These are phyloP conservation scores for Lasiodiplodia hormozganensis DNA, from an alignment of 2,329 filamentous ascomycete species.

Conservation along the genomic window DNA sequence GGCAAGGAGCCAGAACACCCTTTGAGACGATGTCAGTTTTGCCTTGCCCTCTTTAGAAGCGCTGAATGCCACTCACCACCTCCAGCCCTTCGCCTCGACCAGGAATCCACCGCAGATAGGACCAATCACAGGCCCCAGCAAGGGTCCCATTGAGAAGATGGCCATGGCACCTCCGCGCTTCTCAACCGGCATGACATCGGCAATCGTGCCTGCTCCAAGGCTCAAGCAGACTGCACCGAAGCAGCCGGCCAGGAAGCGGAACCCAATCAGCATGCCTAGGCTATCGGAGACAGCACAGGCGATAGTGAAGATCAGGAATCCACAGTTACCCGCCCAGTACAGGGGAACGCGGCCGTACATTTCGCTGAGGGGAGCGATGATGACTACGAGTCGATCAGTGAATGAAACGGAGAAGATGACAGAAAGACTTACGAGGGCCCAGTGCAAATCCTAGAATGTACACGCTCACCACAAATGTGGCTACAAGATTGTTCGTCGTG, in stretches of 20 bases:
- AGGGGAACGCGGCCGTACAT: conserved; percentile 42
- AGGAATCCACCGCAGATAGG: conserved; percentile 45
- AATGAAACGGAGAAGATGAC: background rate
- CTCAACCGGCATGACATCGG: conserved; percentile 45
- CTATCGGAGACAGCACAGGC: conserved; percentile 45
- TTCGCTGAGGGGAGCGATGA: conserved; percentile 47
- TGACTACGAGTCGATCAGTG: conserved; percentile 47
- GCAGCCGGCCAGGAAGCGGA: conserved; percentile 46
- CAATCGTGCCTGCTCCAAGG: conserved; percentile 45
- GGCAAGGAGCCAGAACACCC: conserved; percentile 40
- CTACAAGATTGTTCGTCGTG: conserved; percentile 40
- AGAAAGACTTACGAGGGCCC: conserved; percentile 37
- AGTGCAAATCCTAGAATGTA: conserved; percentile 49
- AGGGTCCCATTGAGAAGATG: conserved; percentile 45
- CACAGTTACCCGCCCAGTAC: conserved; percentile 51
- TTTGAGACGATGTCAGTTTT: background rate
- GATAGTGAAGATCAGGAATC: conserved; percentile 60
- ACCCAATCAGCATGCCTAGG: conserved; percentile 47
- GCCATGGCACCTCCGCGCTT: conserved; percentile 46
- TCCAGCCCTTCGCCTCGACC: conserved; percentile 42
- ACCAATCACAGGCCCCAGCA: conserved; percentile 45
- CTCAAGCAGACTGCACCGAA: conserved; percentile 44
- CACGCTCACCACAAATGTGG: conserved; percentile 47
- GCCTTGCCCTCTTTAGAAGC: background rate
- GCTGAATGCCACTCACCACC: conserved; percentile 34